phyloP scores from a whole-genome alignment of 768 basidiomycete genomes.

The Boletus tomentosulus region DNA sequence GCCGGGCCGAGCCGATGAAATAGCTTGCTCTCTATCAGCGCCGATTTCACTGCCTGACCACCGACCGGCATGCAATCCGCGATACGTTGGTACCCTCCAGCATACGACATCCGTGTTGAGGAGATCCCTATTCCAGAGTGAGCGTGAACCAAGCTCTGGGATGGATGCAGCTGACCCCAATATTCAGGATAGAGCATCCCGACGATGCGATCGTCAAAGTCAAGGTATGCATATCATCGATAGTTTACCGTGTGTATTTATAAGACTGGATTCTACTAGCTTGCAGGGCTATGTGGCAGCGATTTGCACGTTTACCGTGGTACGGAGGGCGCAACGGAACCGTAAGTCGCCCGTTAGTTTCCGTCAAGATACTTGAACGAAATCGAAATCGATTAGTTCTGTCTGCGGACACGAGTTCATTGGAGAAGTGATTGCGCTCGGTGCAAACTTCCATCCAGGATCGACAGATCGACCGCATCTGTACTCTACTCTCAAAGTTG shows the following conservation, averaged over 20 bases:
- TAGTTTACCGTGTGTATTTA: neutral
- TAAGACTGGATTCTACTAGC: constrained; percentile 32
- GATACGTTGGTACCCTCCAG: constrained; percentile 63
- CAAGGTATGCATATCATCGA: constrained; percentile 39
- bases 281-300: constrained; percentile 67
- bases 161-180: neutral
- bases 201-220: constrained; percentile 80
- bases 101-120: constrained; percentile 71
- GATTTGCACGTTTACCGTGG: constrained; percentile 76
- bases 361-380: neutral
- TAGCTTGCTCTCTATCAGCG: too few relatives aligned
- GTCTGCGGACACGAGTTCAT: constrained; percentile 76
- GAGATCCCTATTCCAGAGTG: constrained; percentile 50
- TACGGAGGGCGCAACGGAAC: constrained; percentile 46
- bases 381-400: constrained; percentile 37
- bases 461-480: constrained; percentile 51
- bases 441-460: constrained; percentile 47
- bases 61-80: constrained; percentile 16
- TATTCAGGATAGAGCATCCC: constrained; percentile 58
- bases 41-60: neutral
- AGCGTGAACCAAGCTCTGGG: constrained; percentile 23
- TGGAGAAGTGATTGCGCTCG: constrained; percentile 66
- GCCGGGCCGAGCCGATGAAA: too few relatives aligned
- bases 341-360: constrained; percentile 38
- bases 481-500: constrained; percentile 61